Base-by-base conservation (phyloP, 768 basidiomycete genomes). In the Mycena venus region DNA sequence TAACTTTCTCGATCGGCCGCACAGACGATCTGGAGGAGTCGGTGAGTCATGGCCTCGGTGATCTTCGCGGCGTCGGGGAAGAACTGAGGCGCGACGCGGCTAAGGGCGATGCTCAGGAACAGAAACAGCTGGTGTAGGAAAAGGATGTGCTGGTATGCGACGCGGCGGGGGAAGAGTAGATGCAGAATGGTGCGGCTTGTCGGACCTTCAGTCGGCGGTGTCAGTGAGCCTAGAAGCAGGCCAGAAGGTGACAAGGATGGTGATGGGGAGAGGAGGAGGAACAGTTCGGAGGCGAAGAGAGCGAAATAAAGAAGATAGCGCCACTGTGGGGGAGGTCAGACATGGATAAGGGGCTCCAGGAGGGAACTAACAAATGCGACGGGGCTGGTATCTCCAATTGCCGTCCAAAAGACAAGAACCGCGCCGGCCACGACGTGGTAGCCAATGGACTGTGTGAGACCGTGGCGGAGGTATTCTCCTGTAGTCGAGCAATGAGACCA, bases 61-160 rank as follows among this genome's bases (percentile, higher is more conserved):
- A 83, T 66, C 7, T 79, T 75, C 4, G 80, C 79, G 42, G 86
- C 84, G 8, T 84, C 80, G 12, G 92, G 90, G 74, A 91, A 88
- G 68, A 96, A 84, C 34, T 90, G 89, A 0, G 95, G 95, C 0
- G 90, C 90, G 7, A 96, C 91, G 23, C 92, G 87, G 19, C 89
- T 90, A 12, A 96, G 87, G 0, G 94, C 95, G 44, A 95, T 88
- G 34, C 91, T 94, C 69, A 93, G 78, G 80, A 94, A 92, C 78
- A 95, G 83, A 82, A 95, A 96, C 31, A 94, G 79, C 74, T 95
- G 92, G 78, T 95, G 95, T 44, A 96, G 85, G 82, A 96, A 90
- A 42, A 90, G 84, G 72, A 95, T 88, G 82, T 96, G 94, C 79
- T 97, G 95, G 80, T 92, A 93, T 1, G 90, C 88, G 1, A 94